Percentiles rank a stretch among this genome's conserved stretches.
phyloP scores from a whole-genome alignment of 2,329 filamentous ascomycete genomes.

The Gnomoniopsis smithogilvyi region DNA sequence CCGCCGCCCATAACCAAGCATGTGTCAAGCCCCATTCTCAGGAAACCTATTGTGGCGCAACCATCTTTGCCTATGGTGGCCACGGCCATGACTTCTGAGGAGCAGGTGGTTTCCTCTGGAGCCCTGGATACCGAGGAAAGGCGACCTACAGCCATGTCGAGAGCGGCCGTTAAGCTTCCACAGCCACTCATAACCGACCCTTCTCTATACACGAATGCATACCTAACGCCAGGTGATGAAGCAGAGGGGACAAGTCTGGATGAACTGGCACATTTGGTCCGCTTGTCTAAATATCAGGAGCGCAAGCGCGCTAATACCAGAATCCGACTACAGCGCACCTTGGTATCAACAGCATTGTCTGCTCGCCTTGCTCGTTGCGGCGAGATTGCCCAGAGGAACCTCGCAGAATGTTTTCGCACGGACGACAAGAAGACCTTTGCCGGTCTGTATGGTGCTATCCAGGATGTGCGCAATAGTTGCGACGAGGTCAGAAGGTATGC shows the following conservation, averaged over 20 bases:
- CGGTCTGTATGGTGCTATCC: conserved; percentile 70
- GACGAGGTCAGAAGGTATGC: conserved; percentile 70
- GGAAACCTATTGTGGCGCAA: conserved; percentile 50
- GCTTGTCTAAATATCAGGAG: conserved; percentile 77
- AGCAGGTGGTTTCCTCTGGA: conserved; percentile 20
- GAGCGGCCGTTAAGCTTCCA: conserved; percentile 26
- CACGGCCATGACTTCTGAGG: conserved; percentile 22
- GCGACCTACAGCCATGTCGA: conserved; percentile 17
- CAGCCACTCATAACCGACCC: conserved; percentile 62
- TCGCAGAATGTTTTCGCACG: conserved; percentile 74
- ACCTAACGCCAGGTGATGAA: conserved; percentile 57
- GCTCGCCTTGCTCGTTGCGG: conserved; percentile 72
- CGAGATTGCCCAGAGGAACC: conserved; percentile 69
- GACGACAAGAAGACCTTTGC: conserved; percentile 79
- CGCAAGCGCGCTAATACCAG: conserved; percentile 73
- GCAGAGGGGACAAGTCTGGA: conserved; percentile 67
- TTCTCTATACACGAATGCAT: conserved; percentile 63
- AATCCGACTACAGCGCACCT: conserved; percentile 68
- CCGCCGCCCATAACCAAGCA: conserved; percentile 31
- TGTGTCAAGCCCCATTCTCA: conserved; percentile 33
- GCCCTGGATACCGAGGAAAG: conserved; percentile 8
- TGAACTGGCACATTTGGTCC: conserved; percentile 74
- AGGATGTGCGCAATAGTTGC: conserved; percentile 76
- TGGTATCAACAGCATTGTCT: conserved; percentile 72
- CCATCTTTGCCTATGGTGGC: conserved; percentile 29